Evolutionary conservation across 2,329 filamentous ascomycete genomes (phyloP), one percentile per base, ranked within the genome.

Genomic region (Microcera coccophila): DNA sequence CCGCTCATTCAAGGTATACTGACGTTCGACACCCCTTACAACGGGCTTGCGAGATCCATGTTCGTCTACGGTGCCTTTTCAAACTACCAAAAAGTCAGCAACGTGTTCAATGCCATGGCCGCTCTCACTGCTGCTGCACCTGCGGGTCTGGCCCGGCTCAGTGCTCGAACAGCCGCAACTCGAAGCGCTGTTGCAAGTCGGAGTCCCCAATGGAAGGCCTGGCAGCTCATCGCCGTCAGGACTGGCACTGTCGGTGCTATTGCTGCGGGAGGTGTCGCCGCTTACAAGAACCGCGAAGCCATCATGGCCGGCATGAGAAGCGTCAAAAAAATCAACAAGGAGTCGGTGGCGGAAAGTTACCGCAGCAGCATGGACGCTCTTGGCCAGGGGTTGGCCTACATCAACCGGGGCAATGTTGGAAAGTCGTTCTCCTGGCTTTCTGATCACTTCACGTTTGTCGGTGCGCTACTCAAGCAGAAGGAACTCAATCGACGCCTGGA

Each of bases 391-490:
- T 66, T 78, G 8, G 75, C 75, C 10, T 79, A 80, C 49, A 69
- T 80, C 59, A 79, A 78, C 58, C 68, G 74, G 5, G 75, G 76
- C 12, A 79, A 75, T 32, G 75, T 80, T 2, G 82, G 82, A 3
- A 76, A 81, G 41, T 87, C 87, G 1, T 85, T 88, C 52, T 78
- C 75, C 15, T 95, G 88, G 82, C 79, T 90, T 4, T 82, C 84
- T 0, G 86, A 85, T 14, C 90, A 95, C 63, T 79, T 95, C 39
- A 87, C 88, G 26, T 95, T 95, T 57, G 85, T 95, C 2, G 87
- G 88, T 0, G 84, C 86, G 35, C 73, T 95, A 2, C 76, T 89
- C 52, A 83, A 85, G 40, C 80, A 81, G 14, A 81, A 84, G 24
- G 86, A 93, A 55, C 68, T 95, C 47, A 79, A 76, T 42, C 74